phyloP scores from a whole-genome alignment of 352 stramenopile genomes.

The Phytophthora gonapodyides region DNA sequence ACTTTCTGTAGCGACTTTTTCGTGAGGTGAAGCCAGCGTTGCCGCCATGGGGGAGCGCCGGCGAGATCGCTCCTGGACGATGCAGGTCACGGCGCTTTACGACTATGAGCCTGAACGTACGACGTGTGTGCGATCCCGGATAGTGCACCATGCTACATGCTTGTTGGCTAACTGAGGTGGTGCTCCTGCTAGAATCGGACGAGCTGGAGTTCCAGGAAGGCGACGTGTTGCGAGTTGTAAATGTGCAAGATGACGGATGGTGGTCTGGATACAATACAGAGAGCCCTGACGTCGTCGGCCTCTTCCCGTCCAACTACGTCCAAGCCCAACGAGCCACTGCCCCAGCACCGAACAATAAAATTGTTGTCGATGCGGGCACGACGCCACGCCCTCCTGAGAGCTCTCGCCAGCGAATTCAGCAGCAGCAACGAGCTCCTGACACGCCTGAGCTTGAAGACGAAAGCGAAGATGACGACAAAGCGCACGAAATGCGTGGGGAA shows the following conservation, averaged over 20 bases:
- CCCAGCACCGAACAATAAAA: not conserved
- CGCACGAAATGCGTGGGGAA: conserved; percentile 16
- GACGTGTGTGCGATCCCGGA: conserved; percentile 1
- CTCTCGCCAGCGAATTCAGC: conserved; percentile 25
- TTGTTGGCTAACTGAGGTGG: not conserved
- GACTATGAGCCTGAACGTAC: conserved; percentile 71
- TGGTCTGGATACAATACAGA: conserved; percentile 52
- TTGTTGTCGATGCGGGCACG: conserved; percentile 5
- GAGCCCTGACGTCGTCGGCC: conserved; percentile 33
- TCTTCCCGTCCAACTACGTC: conserved; percentile 79
- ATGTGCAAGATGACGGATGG: conserved; percentile 66
- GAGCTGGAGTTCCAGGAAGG: conserved; percentile 57
- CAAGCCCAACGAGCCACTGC: conserved; percentile 29
- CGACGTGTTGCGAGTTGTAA: conserved; percentile 50
- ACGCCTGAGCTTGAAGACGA: conserved; percentile 21
- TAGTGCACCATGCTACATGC: not conserved
- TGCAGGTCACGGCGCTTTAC: conserved; percentile 62
- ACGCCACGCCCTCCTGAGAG: conserved; percentile 12
- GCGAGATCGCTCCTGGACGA: conserved; percentile 34
- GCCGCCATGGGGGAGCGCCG: conserved; percentile 12
- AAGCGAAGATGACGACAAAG: conserved; percentile 22
- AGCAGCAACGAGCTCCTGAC: conserved; percentile 11
- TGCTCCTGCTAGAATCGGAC: conserved; percentile 43
- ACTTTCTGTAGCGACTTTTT: not conserved
- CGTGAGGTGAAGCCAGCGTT: not conserved